These are phyloP conservation scores for Phytophthora boehmeriae DNA, from an alignment of 352 stramenopile genomes.

Conservation along the genomic window DNA sequence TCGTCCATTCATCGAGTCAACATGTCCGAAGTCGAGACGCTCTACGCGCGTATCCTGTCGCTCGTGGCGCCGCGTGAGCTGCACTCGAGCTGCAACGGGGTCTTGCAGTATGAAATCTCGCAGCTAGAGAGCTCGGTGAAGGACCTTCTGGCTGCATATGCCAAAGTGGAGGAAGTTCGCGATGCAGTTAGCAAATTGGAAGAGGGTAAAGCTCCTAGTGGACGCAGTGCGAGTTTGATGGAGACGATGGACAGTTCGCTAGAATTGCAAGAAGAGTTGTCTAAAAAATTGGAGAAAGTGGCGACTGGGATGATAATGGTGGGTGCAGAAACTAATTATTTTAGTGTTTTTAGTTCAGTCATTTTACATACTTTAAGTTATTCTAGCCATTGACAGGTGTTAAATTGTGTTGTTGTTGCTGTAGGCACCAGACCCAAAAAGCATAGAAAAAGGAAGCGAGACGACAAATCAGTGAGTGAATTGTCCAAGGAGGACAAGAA, in stretches of 20 bases:
- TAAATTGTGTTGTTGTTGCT: too few species aligned
- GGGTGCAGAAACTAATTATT: background rate
- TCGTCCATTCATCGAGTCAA: background rate
- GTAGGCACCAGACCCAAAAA: slow-evolving; percentile 1
- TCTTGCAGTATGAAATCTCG: slow-evolving; percentile 20
- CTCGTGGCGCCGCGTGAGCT: slow-evolving; percentile 24
- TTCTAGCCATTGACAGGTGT: too few species aligned
- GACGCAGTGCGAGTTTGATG: slow-evolving; percentile 18
- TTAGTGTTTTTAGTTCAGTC: too few species aligned
- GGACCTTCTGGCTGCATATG: slow-evolving; percentile 7
- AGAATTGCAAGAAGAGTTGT: slow-evolving; percentile 19
- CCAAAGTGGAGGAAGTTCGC: slow-evolving; percentile 31
- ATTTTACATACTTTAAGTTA: too few species aligned
- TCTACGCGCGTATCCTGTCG: slow-evolving; percentile 35
- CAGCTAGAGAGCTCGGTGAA: slow-evolving; percentile 6
- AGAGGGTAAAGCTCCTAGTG: slow-evolving; percentile 17
- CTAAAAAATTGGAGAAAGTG: slow-evolving; percentile 17
- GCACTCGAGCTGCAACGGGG: slow-evolving; percentile 21
- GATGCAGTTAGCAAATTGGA: slow-evolving; percentile 35
- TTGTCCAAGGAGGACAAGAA: background rate
- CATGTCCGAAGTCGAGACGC: slow-evolving; percentile 7
- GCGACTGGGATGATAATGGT: slow-evolving; percentile 18
- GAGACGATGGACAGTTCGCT: slow-evolving; percentile 14
- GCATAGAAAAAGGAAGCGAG: too few species aligned
- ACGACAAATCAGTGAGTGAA: background rate